Evolutionary conservation across 1,139 yeast species (phyloP), one percentile per base, ranked within the genome.

Genomic region (Hemisphaericaspora subhashii): DNA sequence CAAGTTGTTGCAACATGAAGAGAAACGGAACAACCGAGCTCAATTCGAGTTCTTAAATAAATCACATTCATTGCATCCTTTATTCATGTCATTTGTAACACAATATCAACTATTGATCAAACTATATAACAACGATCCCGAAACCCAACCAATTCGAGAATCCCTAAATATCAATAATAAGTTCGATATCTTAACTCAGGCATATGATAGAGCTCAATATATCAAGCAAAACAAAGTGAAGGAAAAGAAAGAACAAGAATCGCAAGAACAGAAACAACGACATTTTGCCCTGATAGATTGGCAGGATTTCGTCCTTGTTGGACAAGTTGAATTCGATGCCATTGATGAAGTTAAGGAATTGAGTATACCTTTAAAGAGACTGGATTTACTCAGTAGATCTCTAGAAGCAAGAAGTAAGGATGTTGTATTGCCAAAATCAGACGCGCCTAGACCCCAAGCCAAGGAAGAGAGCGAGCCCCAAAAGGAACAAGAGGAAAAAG

Each of bases 281-380:
- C 81, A 77, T 34, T 86, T 74, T 61, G 90, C 94, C 0, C 77
- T 84, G 22, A 83, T 88, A 18, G 90, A 90, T 59, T 92, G 98
- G 98, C 83, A 83, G 44, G 87, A 86, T 45, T 89, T 89, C 54
- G 67, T 73, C 2, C 68, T 88, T 13, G 85, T 86, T 3, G 89
- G 83, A 36, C 79, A 83, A 1, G 69, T 88, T 10, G 78, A 74
- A 38, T 84, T 89, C 51, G 80, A 79, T 27, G 81, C 79, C 2
- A 68, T 81, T 1, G 96, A 87, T 56, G 70, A 72, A 40, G 80
- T 75, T 12, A 73, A 76, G 7, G 84, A 79, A 38, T 63, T 85
- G 40, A 79, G 85, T 1, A 59, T 67, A 2, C 92, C 96, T 0
- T 53, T 83, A 41, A 64, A 72, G n/a, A 56, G 80, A 43, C 71